Percentiles rank a stretch among this genome's conserved stretches.
Conservation (phyloP, 805 yeast species). For the Saturnispora halmiae region DNA sequence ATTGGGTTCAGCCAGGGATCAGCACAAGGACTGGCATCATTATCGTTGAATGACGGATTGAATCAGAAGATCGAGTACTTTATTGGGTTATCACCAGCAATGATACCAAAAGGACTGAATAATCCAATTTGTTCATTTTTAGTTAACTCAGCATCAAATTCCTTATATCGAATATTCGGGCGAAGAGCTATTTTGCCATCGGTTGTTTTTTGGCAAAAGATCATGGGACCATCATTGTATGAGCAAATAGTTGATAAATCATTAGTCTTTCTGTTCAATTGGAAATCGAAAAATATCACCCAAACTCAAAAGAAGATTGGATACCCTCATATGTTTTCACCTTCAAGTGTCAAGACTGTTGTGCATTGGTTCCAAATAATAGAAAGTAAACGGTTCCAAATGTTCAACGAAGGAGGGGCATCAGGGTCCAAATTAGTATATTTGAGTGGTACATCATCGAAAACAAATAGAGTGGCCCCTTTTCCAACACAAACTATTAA, state of each 20-base stretch:
- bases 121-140: constrained; percentile 35
- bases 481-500: constrained; percentile 62
- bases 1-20: constrained; percentile 93
- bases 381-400: constrained; percentile 38
- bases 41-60: constrained; percentile 55
- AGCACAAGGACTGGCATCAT: constrained; percentile 83
- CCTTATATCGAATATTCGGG: constrained; percentile 68
- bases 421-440: constrained; percentile 27
- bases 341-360: constrained; percentile 48
- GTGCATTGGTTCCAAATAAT: constrained; percentile 43
- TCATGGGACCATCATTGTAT: constrained; percentile 44
- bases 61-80: constrained; percentile 48
- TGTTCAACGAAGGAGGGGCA: constrained; percentile 39
- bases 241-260: constrained; percentile 38
- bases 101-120: constrained; percentile 80
- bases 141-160: constrained; percentile 64
- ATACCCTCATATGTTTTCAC: constrained; percentile 45
- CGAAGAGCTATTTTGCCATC: constrained; percentile 64
- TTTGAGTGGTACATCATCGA: constrained; percentile 20
- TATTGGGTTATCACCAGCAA: constrained; percentile 88
- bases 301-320: constrained; percentile 37
- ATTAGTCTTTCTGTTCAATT: constrained; percentile 38
- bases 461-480: constrained; percentile 40
- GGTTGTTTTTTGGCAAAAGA: constrained; percentile 48
- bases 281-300: constrained; percentile 38